Conservation (phyloP, 352 stramenopile species). For the Globisporangium splendens region DNA sequence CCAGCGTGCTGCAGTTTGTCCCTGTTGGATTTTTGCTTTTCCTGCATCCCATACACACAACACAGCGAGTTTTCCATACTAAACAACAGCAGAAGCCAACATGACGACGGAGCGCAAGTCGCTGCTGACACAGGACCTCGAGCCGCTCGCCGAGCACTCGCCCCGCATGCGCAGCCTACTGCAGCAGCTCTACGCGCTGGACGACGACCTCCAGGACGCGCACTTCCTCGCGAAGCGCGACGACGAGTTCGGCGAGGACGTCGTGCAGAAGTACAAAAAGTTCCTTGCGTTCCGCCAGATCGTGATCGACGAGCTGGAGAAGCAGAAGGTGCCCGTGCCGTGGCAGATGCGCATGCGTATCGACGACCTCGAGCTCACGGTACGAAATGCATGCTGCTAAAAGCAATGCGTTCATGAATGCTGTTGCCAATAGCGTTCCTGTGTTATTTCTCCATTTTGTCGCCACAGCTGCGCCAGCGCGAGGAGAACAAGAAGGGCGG, state of each 20-base stretch:
- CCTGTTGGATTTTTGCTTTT: conserved; percentile 10
- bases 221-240: conserved; percentile 55
- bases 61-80: no score
- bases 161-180: conserved; percentile 26
- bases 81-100: neutral
- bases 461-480: conserved; percentile 36
- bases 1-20: neutral
- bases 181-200: conserved; percentile 38
- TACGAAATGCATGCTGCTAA: conserved; percentile 18
- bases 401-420: neutral
- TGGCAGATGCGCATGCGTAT: conserved; percentile 76
- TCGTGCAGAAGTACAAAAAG: conserved; percentile 50
- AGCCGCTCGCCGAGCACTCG: conserved; percentile 29
- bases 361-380: conserved; percentile 79
- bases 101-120: conserved; percentile 19
- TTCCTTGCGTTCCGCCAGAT: conserved; percentile 51
- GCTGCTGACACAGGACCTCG: conserved; percentile 46
- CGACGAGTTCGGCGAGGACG: conserved; percentile 58
- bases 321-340: conserved; percentile 36
- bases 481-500: conserved; percentile 24
- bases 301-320: conserved; percentile 45
- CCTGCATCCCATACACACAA: no score
- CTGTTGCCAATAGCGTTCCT: neutral
- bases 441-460: neutral
- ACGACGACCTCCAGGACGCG: conserved; percentile 52